Evolutionary conservation across 2,329 filamentous ascomycete species (phyloP).

Genomic region (Hirsutella rhossiliensis): DNA sequence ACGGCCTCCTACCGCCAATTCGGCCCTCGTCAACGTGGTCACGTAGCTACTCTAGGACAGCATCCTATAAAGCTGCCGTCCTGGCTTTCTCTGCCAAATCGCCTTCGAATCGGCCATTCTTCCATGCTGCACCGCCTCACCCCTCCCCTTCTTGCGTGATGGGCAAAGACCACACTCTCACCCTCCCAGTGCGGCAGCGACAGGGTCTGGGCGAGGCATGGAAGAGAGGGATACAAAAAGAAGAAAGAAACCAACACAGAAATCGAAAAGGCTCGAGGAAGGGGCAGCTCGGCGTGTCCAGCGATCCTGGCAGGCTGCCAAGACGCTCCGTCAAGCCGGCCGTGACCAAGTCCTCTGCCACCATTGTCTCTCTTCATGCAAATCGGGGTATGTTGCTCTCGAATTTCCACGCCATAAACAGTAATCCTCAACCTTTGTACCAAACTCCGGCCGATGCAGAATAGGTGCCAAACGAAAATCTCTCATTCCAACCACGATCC

Average conservation of each 20-base stretch:
- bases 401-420: constrained; percentile 9
- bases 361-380: constrained; percentile 10
- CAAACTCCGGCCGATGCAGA: constrained; percentile 14
- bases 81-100: too few relatives aligned
- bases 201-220: not conserved
- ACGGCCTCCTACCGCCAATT: too few relatives aligned
- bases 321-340: not conserved
- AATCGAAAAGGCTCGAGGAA: not conserved
- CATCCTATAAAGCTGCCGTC: too few relatives aligned
- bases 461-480: constrained; percentile 9
- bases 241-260: not conserved
- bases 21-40: too few relatives aligned
- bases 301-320: not conserved
- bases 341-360: constrained; percentile 8
- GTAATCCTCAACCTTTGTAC: constrained; percentile 9
- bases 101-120: too few relatives aligned
- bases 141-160: not conserved
- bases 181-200: not conserved
- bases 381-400: constrained; percentile 14
- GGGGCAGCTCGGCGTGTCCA: not conserved
- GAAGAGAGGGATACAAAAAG: not conserved
- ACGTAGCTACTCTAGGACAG: too few relatives aligned
- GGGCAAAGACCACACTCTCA: not conserved
- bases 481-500: constrained; percentile 1
- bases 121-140: too few relatives aligned